These are phyloP conservation scores for Choiromyces venosus DNA, from an alignment of 495 filamentous ascomycete species.

Conservation along the genomic window DNA sequence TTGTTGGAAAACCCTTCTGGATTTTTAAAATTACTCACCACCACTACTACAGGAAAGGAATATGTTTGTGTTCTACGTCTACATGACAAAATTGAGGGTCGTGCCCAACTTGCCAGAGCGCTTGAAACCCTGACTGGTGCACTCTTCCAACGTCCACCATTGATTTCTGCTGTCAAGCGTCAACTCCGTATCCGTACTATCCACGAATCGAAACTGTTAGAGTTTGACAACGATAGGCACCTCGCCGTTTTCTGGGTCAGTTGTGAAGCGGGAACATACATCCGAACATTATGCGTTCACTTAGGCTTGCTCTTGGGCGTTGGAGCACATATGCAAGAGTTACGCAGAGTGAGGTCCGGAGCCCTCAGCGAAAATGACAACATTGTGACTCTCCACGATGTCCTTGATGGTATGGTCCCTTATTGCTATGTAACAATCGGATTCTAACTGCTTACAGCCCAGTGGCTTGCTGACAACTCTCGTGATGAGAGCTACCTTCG, in stretches of 20 bases:
- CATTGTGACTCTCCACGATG: conserved; percentile 91
- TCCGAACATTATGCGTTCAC: conserved; percentile 95
- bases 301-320: conserved; percentile 86
- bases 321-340: conserved; percentile 97
- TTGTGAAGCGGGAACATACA: conserved; percentile 97
- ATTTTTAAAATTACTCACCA: conserved; percentile 1
- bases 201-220: conserved; percentile 86
- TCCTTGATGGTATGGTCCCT: conserved; percentile 56
- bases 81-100: conserved; percentile 87
- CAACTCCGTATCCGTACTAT: conserved; percentile 96
- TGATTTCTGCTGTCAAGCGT: conserved; percentile 97
- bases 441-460: conserved; percentile 49
- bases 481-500: conserved; percentile 83
- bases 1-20: conserved; percentile 44
- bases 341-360: conserved; percentile 85
- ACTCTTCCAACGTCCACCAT: conserved; percentile 90
- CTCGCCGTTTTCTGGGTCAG: conserved; percentile 99
- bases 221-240: conserved; percentile 96
- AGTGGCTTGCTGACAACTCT: conserved; percentile 87
- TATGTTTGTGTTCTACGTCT: conserved; percentile 82
- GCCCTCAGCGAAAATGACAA: conserved; percentile 85
- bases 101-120: conserved; percentile 80
- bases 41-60: conserved; percentile 45
- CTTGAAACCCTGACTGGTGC: conserved; percentile 92
- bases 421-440: background rate